Percentiles rank a stretch among this genome's conserved stretches.
Conservation (phyloP, 169 alveolate genomes). For the Plasmodium cynomolgi region DNA sequence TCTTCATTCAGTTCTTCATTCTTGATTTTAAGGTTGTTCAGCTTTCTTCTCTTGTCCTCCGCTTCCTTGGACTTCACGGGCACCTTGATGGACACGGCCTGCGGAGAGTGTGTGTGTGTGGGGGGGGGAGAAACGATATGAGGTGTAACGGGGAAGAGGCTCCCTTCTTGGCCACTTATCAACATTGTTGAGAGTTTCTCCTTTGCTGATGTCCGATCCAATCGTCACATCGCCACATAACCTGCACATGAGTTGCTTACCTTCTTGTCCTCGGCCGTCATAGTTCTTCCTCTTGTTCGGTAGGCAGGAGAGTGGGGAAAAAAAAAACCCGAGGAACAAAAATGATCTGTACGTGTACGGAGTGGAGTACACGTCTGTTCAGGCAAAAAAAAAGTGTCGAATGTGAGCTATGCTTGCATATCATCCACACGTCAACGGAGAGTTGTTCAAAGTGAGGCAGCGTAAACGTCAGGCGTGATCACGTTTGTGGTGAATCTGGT, state of each 20-base stretch:
- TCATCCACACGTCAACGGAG: background rate
- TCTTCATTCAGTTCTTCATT: conserved; percentile 71
- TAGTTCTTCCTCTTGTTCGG: background rate
- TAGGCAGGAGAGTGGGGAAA: conserved; percentile 11
- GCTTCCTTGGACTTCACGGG: conserved; percentile 42
- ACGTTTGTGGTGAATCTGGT: background rate
- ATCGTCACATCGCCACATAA: background rate
- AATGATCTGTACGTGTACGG: background rate
- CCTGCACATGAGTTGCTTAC: background rate
- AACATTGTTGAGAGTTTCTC: background rate
- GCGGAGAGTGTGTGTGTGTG: background rate
- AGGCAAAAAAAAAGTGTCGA: background rate
- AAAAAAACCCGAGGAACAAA: background rate
- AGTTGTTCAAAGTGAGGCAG: background rate
- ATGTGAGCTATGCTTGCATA: background rate
- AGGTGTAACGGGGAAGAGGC: background rate
- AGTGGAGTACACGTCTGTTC: background rate
- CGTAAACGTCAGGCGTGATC: background rate
- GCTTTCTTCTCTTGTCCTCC: conserved; percentile 41
- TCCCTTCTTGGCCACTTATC: background rate
- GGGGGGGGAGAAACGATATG: background rate
- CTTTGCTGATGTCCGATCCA: background rate
- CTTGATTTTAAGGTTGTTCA: conserved; percentile 16
- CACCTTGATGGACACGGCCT: conserved; percentile 71
- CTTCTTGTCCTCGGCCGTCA: conserved; percentile 72